Percentiles rank a stretch among this genome's conserved stretches.
phyloP scores from a whole-genome alignment of 305 asterid genomes.

The Rubia balearica region DNA sequence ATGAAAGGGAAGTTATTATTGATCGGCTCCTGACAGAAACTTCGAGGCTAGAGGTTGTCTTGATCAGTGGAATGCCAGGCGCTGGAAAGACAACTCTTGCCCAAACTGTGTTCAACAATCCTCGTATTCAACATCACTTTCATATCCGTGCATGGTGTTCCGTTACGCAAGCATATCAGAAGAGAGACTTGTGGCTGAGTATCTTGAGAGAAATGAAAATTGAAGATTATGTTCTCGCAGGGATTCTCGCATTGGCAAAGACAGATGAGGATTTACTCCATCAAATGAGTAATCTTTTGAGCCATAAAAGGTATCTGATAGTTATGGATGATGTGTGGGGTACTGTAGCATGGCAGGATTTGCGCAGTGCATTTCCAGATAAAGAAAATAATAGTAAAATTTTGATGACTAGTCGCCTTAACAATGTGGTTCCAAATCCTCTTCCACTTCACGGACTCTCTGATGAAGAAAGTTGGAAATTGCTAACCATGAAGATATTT shows the following conservation, averaged over 20 bases:
- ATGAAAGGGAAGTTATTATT: neutral
- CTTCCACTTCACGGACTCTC: neutral
- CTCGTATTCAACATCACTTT: neutral
- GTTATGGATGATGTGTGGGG: slow-evolving; percentile 28
- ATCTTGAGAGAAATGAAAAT: slow-evolving; percentile 11
- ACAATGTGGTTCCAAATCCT: neutral
- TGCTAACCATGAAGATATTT: neutral
- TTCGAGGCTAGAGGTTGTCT: neutral
- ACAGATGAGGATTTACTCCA: neutral
- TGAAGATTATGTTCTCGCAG: neutral
- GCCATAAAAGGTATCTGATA: slow-evolving; percentile 7
- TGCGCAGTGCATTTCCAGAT: slow-evolving; percentile 13
- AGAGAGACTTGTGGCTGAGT: slow-evolving; percentile 10
- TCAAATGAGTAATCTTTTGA: neutral
- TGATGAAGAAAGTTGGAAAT: neutral
- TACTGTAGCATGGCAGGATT: slow-evolving; percentile 7
- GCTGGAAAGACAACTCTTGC: slow-evolving; percentile 31
- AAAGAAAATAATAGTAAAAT: slow-evolving; percentile 17
- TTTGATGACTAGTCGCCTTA: slow-evolving; percentile 1
- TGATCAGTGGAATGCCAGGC: slow-evolving; percentile 30
- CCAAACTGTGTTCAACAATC: slow-evolving; percentile 11
- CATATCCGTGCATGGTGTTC: slow-evolving; percentile 21
- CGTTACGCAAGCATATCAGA: slow-evolving; percentile 19
- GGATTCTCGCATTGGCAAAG: no score
- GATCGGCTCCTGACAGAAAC: slow-evolving; percentile 17